Percentiles rank a stretch among this genome's conserved stretches.
Conservation (phyloP, 352 stramenopile genomes). For the Globisporangium carolinianum region DNA sequence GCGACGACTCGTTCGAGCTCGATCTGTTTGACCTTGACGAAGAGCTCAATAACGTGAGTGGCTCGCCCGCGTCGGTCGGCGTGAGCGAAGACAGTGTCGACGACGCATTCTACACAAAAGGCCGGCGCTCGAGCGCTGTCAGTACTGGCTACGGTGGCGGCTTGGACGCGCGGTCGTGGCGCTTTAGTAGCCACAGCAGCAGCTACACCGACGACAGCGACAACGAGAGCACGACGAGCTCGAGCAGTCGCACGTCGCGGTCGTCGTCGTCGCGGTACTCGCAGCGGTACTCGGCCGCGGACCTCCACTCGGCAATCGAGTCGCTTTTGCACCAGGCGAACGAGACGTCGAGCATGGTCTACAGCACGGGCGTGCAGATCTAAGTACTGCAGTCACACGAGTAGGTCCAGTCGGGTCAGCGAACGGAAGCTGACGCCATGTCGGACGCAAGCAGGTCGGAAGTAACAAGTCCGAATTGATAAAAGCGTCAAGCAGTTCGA, state of each 20-base stretch:
- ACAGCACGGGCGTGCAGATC: slow-evolving; percentile 12
- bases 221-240: slow-evolving; percentile 45
- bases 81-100: slow-evolving; percentile 28
- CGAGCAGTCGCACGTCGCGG: slow-evolving; percentile 15
- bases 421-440: no score
- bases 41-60: slow-evolving; percentile 14
- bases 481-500: no score
- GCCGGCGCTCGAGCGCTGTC: slow-evolving; percentile 21
- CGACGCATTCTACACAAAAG: slow-evolving; percentile 32
- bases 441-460: no score
- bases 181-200: slow-evolving; percentile 13
- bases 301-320: slow-evolving; percentile 69
- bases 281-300: slow-evolving; percentile 39
- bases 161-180: slow-evolving; percentile 25
- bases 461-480: no score
- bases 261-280: slow-evolving; percentile 38
- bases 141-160: slow-evolving; percentile 3
- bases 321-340: slow-evolving; percentile 62
- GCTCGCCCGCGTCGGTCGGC: slow-evolving; percentile 17
- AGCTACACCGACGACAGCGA: slow-evolving; percentile 25
- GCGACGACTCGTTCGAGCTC: slow-evolving; percentile 45
- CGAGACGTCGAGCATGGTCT: slow-evolving; percentile 57
- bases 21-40: slow-evolving; percentile 59
- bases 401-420: no score
- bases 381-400: background rate